Evolutionary conservation across 768 basidiomycete species (phyloP).

Genomic region (Trametes punicea): DNA sequence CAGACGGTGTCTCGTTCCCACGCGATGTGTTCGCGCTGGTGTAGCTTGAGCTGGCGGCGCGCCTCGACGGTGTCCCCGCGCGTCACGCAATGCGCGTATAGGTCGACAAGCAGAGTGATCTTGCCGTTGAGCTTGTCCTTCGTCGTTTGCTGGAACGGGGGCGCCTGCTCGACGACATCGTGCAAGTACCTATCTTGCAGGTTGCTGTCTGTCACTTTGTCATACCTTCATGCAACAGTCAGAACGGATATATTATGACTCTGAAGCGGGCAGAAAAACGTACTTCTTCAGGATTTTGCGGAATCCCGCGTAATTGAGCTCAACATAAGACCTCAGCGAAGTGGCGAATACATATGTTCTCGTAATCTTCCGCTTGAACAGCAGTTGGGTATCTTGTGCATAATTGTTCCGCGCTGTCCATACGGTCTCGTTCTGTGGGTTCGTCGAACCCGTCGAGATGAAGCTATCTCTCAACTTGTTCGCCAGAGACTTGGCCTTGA

Average conservation of each 20-base stretch:
- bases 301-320: conserved; percentile 91
- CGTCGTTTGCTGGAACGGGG: conserved; percentile 64
- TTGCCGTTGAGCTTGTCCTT: conserved; percentile 60
- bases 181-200: conserved; percentile 79
- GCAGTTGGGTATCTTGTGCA: conserved; percentile 75
- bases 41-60: conserved; percentile 75
- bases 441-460: conserved; percentile 34
- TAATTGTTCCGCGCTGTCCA: conserved; percentile 82
- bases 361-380: conserved; percentile 89
- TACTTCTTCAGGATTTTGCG: conserved; percentile 95
- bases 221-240: conserved; percentile 56
- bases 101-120: conserved; percentile 54
- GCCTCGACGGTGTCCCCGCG: conserved; percentile 66
- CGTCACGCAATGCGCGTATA: conserved; percentile 87
- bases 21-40: conserved; percentile 90
- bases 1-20: conserved; percentile 98
- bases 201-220: conserved; percentile 85
- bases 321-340: conserved; percentile 80
- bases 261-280: conserved; percentile 24
- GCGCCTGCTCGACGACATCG: conserved; percentile 58
- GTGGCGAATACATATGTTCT: conserved; percentile 74
- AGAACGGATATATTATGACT: not conserved
- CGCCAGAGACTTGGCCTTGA: conserved; percentile 36
- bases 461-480: conserved; percentile 53
- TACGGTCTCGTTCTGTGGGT: conserved; percentile 42